Conservation (phyloP, 2,329 filamentous ascomycete species). For the Pseudocercospora pini-densiflorae region DNA sequence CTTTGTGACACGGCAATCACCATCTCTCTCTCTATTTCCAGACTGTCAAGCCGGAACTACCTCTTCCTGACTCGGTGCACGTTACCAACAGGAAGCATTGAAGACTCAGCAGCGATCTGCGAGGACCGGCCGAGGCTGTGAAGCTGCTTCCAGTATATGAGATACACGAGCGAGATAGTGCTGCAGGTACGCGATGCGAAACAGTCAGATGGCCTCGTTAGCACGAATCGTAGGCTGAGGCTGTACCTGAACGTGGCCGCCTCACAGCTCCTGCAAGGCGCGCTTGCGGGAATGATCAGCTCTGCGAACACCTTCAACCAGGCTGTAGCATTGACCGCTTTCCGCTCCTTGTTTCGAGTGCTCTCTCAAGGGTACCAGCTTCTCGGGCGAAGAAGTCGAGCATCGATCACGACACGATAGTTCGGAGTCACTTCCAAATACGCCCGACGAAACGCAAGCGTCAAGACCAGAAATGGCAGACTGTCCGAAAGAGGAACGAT, state of each 20-base stretch:
- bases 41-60: slow-evolving; percentile 6
- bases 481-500: neutral
- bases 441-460: neutral
- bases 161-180: neutral
- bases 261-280: neutral
- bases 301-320: neutral
- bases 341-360: neutral
- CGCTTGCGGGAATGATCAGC: slow-evolving; percentile 5
- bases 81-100: neutral
- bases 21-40: slow-evolving; percentile 3
- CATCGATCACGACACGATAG: neutral
- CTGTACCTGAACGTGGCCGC: slow-evolving; percentile 6
- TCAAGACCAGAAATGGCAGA: neutral
- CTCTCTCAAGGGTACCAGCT: neutral
- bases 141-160: neutral
- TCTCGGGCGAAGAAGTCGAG: neutral
- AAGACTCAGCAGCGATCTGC: neutral
- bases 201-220: neutral
- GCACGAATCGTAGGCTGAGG: neutral
- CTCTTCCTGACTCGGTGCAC: neutral
- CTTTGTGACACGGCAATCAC: neutral
- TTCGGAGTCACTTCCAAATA: neutral
- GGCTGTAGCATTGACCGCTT: neutral
- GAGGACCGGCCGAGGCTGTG: neutral
- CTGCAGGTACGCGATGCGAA: slow-evolving; percentile 5